A percentile compares a stretch with the other conserved stretches of the same genome.
Evolutionary conservation across 2,329 filamentous ascomycete species (phyloP).

Genomic region (Neofusicoccum kwambonambiense): DNA sequence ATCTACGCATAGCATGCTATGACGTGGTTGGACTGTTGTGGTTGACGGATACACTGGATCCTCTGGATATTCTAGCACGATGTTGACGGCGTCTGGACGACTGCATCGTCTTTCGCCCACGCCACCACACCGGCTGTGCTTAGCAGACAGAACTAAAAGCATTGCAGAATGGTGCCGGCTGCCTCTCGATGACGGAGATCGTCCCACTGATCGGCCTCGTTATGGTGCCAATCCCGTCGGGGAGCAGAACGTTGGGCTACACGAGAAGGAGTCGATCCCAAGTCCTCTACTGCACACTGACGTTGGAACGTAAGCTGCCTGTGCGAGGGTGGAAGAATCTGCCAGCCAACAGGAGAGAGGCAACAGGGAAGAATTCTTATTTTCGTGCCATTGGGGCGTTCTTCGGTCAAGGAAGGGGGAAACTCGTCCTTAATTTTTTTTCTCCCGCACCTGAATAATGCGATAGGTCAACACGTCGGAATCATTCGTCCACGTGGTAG

Average conservation of each 20-base stretch:
- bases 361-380: background rate
- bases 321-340: background rate
- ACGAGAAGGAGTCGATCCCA: slow-evolving; percentile 2
- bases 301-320: background rate
- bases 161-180: background rate
- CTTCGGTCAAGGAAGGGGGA: background rate
- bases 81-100: too few relatives aligned
- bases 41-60: background rate
- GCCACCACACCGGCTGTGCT: background rate
- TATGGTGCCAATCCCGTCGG: background rate
- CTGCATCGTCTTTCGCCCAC: background rate
- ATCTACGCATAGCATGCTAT: background rate
- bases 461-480: background rate
- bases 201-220: background rate
- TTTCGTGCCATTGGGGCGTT: background rate
- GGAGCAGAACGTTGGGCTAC: background rate
- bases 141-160: background rate
- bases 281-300: background rate
- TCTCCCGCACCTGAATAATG: background rate
- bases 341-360: background rate
- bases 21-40: background rate
- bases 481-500: slow-evolving; percentile 9
- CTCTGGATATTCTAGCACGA: too few relatives aligned
- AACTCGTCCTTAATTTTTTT: background rate
- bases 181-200: background rate